Evolutionary conservation across 164 flowering plant genomes (phyloP).

Genomic region (Vitis amurensis): DNA sequence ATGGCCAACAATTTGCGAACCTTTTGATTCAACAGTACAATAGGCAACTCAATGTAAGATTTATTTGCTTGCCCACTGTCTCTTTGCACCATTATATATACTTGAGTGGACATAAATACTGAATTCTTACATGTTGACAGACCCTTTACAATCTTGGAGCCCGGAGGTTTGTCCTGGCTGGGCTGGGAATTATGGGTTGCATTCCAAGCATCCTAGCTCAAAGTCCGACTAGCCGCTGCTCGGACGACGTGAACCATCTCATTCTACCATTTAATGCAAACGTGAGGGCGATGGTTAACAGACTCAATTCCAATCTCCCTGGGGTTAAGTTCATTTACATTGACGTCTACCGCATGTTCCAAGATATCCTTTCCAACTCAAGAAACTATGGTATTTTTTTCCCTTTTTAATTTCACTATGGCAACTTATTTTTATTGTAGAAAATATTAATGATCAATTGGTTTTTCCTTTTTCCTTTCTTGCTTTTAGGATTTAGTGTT

Average conservation of each 20-base stretch:
- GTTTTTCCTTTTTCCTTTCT: not conserved
- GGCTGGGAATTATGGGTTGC: slow-evolving; percentile 73
- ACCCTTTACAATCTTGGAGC: slow-evolving; percentile 75
- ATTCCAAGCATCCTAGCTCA: slow-evolving; percentile 77
- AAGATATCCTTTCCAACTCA: slow-evolving; percentile 49
- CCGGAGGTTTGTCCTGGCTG: slow-evolving; percentile 55
- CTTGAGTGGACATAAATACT: too few species aligned
- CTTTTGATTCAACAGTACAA: slow-evolving; percentile 65
- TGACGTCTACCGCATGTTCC: slow-evolving; percentile 51
- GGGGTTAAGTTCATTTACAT: slow-evolving; percentile 53
- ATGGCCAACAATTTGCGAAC: slow-evolving; percentile 59
- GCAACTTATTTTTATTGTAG: too few species aligned
- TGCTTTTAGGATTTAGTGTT: slow-evolving; percentile 58
- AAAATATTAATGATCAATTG: not conserved
- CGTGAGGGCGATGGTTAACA: slow-evolving; percentile 51
- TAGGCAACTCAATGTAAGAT: slow-evolving; percentile 55
- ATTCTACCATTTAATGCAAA: slow-evolving; percentile 61
- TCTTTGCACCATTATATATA: not conserved
- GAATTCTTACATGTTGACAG: slow-evolving; percentile 24
- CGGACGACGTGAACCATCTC: slow-evolving; percentile 54
- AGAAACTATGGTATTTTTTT: slow-evolving; percentile 46
- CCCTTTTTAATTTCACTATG: too few species aligned
- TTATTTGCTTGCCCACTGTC: not conserved
- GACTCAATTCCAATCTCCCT: slow-evolving; percentile 59
- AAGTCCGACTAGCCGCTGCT: slow-evolving; percentile 41